Evolutionary conservation across 2,329 filamentous ascomycete genomes (phyloP).

Genomic region (Ophiognomonia clavigignenti-juglandacearum): DNA sequence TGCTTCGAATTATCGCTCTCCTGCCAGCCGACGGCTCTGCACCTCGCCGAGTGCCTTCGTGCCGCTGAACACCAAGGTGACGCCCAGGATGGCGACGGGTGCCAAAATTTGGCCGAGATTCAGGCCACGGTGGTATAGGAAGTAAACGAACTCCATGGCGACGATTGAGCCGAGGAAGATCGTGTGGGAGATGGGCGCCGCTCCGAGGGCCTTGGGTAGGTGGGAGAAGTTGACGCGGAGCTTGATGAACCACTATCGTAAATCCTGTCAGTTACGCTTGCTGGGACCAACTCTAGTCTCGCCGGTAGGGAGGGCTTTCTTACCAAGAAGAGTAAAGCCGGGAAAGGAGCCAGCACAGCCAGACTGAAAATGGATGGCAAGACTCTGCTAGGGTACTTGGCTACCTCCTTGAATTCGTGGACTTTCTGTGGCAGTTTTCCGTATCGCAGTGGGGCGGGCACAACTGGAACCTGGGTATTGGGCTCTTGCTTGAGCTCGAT

Average conservation of each 20-base stretch:
- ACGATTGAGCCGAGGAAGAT: slow-evolving; percentile 85
- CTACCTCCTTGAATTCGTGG: slow-evolving; percentile 81
- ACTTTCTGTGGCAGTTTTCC: slow-evolving; percentile 79
- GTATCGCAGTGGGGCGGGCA: slow-evolving; percentile 72
- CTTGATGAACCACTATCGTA: slow-evolving; percentile 60
- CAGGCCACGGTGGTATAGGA: slow-evolving; percentile 90
- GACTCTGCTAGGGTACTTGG: slow-evolving; percentile 73
- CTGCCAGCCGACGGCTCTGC: slow-evolving; percentile 78
- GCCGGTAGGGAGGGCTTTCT: too few species aligned
- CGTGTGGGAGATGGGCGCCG: slow-evolving; percentile 74
- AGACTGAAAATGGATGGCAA: slow-evolving; percentile 73
- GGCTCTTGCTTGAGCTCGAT: slow-evolving; percentile 62
- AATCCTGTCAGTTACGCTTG: slow-evolving; percentile 6
- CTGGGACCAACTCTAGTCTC: too few species aligned
- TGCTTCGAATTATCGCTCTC: slow-evolving; percentile 46
- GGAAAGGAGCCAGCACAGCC: slow-evolving; percentile 68
- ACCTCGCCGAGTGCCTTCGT: slow-evolving; percentile 90
- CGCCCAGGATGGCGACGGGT: slow-evolving; percentile 60
- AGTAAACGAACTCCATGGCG: slow-evolving; percentile 86
- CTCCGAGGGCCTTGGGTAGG: slow-evolving; percentile 66
- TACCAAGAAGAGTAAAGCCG: slow-evolving; percentile 67
- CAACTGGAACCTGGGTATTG: slow-evolving; percentile 51
- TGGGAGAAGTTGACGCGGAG: slow-evolving; percentile 83
- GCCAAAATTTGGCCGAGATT: slow-evolving; percentile 87
- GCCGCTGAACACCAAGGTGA: slow-evolving; percentile 77